A percentile compares a stretch with the other conserved stretches of the same genome.
phyloP scores from a whole-genome alignment of 208 protist genomes.

The Herpetomonas samuelpessoai region DNA sequence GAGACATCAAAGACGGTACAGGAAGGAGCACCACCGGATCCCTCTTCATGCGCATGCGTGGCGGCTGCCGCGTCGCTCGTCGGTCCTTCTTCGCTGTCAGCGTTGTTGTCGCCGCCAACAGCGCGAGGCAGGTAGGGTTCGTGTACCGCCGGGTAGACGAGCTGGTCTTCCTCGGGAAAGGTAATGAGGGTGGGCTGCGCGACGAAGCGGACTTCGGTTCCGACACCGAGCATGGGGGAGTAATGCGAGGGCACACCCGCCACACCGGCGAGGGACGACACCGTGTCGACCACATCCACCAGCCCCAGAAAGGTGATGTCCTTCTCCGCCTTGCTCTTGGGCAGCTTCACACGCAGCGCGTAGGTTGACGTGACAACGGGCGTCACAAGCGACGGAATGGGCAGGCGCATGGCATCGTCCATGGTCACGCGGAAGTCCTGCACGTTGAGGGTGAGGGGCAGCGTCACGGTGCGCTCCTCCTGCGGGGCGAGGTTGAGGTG shows the following conservation, averaged over 20 bases:
- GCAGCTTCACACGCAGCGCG: slow-evolving; percentile 6
- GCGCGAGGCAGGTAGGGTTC: slow-evolving; percentile 4
- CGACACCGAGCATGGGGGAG: neutral
- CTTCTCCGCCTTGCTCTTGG: neutral
- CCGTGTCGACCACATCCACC: slow-evolving; percentile 7
- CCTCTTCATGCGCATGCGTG: no score
- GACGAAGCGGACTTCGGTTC: slow-evolving; percentile 14
- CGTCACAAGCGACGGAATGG: slow-evolving; percentile 18
- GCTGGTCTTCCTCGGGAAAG: slow-evolving; percentile 4
- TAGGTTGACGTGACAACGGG: slow-evolving; percentile 14
- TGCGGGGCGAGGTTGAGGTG: neutral
- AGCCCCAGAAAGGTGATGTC: slow-evolving; percentile 10
- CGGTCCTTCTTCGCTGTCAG: neutral
- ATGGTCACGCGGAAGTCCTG: neutral
- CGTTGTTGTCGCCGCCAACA: neutral
- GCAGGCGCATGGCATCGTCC: slow-evolving; percentile 1
- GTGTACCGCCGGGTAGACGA: slow-evolving; percentile 2
- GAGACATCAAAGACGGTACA: no score
- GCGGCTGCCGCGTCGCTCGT: no score
- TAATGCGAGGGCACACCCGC: slow-evolving; percentile 2
- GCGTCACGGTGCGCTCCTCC: neutral
- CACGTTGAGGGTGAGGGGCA: neutral
- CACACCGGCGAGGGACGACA: neutral
- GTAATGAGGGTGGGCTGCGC: slow-evolving; percentile 1
- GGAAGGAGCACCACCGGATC: no score